A percentile compares a stretch with the other conserved stretches of the same genome.
Evolutionary conservation across 768 basidiomycete genomes (phyloP).

Genomic region (Termitomyces sp.): DNA sequence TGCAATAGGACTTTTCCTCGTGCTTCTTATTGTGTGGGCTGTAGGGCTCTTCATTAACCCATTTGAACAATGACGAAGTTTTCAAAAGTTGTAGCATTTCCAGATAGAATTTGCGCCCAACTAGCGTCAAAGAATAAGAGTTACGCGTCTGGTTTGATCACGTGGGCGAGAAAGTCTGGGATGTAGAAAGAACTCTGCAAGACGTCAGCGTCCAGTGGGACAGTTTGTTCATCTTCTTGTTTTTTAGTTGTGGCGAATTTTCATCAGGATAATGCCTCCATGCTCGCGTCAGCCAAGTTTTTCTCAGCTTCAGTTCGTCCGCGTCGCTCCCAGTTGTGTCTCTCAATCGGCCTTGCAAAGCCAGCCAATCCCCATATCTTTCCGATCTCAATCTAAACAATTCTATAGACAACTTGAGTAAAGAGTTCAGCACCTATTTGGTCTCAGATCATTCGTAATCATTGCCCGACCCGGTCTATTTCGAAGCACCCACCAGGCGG

Average conservation of each 20-base stretch:
- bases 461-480: too few relatives aligned
- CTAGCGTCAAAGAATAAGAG: too few relatives aligned
- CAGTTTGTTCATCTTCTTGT: neutral
- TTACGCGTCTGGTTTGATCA: too few relatives aligned
- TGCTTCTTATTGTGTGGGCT: neutral
- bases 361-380: neutral
- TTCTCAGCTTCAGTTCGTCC: neutral
- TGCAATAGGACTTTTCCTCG: too few relatives aligned
- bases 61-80: neutral
- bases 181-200: neutral
- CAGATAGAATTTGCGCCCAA: neutral
- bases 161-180: too few relatives aligned
- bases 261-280: neutral
- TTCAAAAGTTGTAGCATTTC: neutral
- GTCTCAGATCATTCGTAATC: too few relatives aligned
- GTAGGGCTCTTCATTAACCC: neutral
- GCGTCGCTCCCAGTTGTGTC: neutral
- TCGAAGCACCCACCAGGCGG: too few relatives aligned
- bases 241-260: neutral
- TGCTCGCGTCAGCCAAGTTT: neutral
- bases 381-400: neutral
- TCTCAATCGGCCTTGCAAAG: neutral
- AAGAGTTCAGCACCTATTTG: too few relatives aligned
- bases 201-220: neutral
- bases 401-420: neutral